These are phyloP conservation scores for Aspergillus sp. DNA, from an alignment of 2,329 filamentous ascomycete species.

Conservation along the genomic window DNA sequence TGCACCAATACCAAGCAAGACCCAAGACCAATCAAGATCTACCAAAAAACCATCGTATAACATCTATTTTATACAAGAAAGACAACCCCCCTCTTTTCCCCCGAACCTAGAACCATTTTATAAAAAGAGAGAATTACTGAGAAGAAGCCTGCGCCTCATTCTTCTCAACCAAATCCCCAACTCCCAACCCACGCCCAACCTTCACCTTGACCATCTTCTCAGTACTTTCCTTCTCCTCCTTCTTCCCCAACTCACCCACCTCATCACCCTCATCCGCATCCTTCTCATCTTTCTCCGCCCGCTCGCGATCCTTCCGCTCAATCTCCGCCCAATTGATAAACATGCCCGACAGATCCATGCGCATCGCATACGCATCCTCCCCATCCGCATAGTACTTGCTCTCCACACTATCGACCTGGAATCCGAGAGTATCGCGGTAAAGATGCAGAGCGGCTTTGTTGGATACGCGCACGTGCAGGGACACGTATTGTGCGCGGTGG, in stretches of 20 bases:
- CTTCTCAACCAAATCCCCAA: conserved; percentile 61
- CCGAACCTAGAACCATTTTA: not conserved
- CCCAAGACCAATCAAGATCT: not conserved
- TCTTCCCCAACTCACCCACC: conserved; percentile 65
- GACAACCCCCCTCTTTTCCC: too few relatives aligned
- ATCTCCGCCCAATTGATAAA: conserved; percentile 52
- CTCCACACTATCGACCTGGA: conserved; percentile 72
- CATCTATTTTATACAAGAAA: too few relatives aligned
- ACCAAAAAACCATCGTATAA: not conserved
- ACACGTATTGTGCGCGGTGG: conserved; percentile 88
- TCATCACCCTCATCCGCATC: conserved; percentile 67
- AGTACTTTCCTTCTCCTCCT: conserved; percentile 44
- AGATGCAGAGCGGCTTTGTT: conserved; percentile 89
- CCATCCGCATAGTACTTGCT: conserved; percentile 78
- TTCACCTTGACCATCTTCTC: conserved; percentile 79
- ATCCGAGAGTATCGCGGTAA: conserved; percentile 89
- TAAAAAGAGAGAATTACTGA: not conserved
- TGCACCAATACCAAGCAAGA: not conserved
- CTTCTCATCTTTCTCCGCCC: conserved; percentile 33
- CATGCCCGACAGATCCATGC: conserved; percentile 68
- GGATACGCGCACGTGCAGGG: conserved; percentile 90
- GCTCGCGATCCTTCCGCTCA: conserved; percentile 40
- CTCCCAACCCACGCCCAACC: conserved; percentile 76
- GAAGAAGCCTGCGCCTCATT: conserved; percentile 40
- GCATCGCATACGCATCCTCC: conserved; percentile 94